Percentiles rank a stretch among this genome's conserved stretches.
phyloP scores from a whole-genome alignment of 2,329 filamentous ascomycete species.

The Aspergillus fructus region DNA sequence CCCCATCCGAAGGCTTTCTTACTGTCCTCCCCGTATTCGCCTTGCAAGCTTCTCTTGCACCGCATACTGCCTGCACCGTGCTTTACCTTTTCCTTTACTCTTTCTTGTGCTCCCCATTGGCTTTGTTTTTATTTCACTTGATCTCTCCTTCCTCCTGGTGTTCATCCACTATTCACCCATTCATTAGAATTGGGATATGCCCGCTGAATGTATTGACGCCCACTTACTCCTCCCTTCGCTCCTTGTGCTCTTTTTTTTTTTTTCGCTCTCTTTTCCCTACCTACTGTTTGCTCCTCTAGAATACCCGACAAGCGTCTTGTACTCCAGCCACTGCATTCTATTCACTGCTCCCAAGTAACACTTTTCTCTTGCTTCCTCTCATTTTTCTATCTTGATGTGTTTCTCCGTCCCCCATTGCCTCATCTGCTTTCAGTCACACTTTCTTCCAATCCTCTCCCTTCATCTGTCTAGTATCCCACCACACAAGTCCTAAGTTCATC shows the following conservation, averaged over 20 bases:
- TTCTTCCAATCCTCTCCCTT: constrained; percentile 2
- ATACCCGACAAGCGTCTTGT: constrained; percentile 9
- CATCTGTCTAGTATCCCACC: background rate
- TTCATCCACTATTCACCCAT: background rate
- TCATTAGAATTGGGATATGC: background rate
- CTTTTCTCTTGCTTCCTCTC: background rate
- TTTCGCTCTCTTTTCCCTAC: background rate
- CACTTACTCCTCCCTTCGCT: background rate
- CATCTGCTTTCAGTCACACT: background rate
- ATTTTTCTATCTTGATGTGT: background rate
- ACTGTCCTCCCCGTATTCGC: constrained; percentile 4
- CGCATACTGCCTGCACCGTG: constrained; percentile 11
- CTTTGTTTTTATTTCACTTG: constrained; percentile 5
- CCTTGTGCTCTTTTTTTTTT: constrained; percentile 1
- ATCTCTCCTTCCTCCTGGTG: background rate
- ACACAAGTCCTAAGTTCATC: background rate
- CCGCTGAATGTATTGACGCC: background rate
- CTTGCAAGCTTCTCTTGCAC: background rate
- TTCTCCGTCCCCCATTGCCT: background rate
- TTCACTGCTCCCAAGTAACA: constrained; percentile 2
- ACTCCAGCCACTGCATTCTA: constrained; percentile 3
- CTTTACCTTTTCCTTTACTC: constrained; percentile 10
- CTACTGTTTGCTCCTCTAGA: background rate
- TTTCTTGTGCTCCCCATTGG: constrained; percentile 7
- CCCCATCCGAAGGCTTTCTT: constrained; percentile 4